A percentile compares a stretch with the other conserved stretches of the same genome.
These are phyloP conservation scores for Zhuliangozyma parablackwelliae DNA, from an alignment of 1,139 yeast species.

Conservation along the genomic window DNA sequence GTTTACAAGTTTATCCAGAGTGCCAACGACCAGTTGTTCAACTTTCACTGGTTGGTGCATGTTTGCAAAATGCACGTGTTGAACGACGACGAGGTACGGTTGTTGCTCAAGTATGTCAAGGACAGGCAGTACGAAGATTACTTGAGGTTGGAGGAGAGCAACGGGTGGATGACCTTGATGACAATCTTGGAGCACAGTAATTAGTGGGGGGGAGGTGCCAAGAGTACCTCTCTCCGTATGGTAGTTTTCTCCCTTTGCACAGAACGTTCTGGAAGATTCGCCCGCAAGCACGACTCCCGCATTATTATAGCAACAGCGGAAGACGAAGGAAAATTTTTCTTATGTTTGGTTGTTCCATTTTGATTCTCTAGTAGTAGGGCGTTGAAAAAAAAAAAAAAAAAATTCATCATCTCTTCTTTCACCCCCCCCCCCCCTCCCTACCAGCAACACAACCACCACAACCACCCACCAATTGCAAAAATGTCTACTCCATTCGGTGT, in stretches of 20 bases:
- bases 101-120: slow-evolving; percentile 42
- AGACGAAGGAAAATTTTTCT: too few species aligned
- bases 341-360: too few species aligned
- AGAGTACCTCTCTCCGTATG: too few species aligned
- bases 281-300: slow-evolving; percentile 2
- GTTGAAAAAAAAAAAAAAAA: too few species aligned
- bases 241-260: neutral
- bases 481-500: slow-evolving; percentile 89
- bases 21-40: slow-evolving; percentile 35
- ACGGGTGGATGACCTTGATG: slow-evolving; percentile 74
- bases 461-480: slow-evolving; percentile 5
- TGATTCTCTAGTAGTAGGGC: too few species aligned
- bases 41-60: slow-evolving; percentile 72
- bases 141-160: slow-evolving; percentile 52
- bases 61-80: slow-evolving; percentile 51
- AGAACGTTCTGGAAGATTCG: slow-evolving; percentile 4
- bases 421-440: too few species aligned
- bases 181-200: slow-evolving; percentile 48
- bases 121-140: slow-evolving; percentile 40
- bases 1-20: slow-evolving; percentile 41
- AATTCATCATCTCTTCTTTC: too few species aligned
- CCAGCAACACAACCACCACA: too few species aligned
- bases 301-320: too few species aligned
- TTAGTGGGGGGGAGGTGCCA: slow-evolving; percentile 6
- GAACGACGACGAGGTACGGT: slow-evolving; percentile 44